A percentile compares a stretch with the other conserved stretches of the same genome.
These are phyloP conservation scores for Chytriomyces sp. DNA, from an alignment of 192 early-diverging fungal genomes.

Conservation along the genomic window DNA sequence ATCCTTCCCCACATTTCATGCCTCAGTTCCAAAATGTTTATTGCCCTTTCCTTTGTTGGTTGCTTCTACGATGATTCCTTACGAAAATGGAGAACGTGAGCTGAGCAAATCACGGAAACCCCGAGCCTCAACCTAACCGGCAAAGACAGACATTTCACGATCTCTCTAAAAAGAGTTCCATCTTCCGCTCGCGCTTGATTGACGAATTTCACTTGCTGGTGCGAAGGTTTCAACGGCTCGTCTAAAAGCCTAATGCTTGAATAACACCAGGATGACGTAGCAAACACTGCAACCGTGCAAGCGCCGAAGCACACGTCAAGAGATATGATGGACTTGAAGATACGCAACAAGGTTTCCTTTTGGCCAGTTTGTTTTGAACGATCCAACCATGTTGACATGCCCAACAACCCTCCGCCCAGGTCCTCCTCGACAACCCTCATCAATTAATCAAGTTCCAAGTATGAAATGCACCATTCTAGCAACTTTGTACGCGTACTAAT, in stretches of 20 bases:
- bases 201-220: conserved; percentile 52
- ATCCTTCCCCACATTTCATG: too few species aligned
- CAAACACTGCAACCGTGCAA: conserved; percentile 25
- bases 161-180: conserved; percentile 27
- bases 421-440: conserved; percentile 44
- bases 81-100: too few species aligned
- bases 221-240: neutral
- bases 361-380: neutral
- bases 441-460: conserved; percentile 50
- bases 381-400: neutral
- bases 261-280: conserved; percentile 25
- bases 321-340: conserved; percentile 33
- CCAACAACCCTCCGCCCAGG: neutral
- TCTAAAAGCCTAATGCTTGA: neutral
- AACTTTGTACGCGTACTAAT: neutral
- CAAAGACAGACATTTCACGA: conserved; percentile 46
- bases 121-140: too few species aligned
- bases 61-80: too few species aligned
- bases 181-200: conserved; percentile 42
- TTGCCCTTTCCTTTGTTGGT: too few species aligned
- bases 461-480: neutral
- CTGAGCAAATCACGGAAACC: too few species aligned
- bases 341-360: conserved; percentile 23
- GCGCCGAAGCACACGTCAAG: conserved; percentile 40
- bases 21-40: too few species aligned